Evolutionary conservation across 257 asterid species (phyloP), one percentile per base, ranked within the genome.

Genomic region (Ligustrum vulgare): DNA sequence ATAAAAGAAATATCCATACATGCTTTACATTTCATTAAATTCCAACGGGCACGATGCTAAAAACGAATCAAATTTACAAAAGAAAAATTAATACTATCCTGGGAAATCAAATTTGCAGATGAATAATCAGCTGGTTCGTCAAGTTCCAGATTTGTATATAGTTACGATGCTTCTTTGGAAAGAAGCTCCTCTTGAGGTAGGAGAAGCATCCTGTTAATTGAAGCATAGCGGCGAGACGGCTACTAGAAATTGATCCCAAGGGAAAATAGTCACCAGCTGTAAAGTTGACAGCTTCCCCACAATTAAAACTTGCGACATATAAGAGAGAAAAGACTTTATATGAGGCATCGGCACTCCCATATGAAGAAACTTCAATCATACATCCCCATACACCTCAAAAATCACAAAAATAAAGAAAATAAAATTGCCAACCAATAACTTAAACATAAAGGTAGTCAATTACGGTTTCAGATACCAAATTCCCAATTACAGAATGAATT

Each of bases 201-300:
- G 67, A 94, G 89, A 62, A 98, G 99, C 78, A 80, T 76, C 88
- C 96, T 86, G 77, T 87, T 89, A 36, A 92, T 94, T 74, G 85
- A 81, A 75, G 99, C 94, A 80, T 94, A 94, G 67, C 99, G 99
- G 69, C 91, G 86, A n/a, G n/a, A n/a, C n/a, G n/a, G n/a, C n/a
- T n/a, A 82, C 99, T 89, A 32, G 97, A 93, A 72, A 94, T 81
- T 74, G 91, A 86, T 70, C 98, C 98, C 84, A 94, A 76, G 5
- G 96, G 94, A 87, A 94, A 92, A 98, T 97, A 94, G 83, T 94
- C 96, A 9, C 96, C 98, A 56, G 85, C 82, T 69, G 99, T 97
- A 81, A 94, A 94, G 86, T 94, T 94, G 23, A 94, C 99, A 72
- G 99, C 99, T 83, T 92, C 99, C 16, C 98, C 99, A 75, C 99